Percentiles rank a stretch among this genome's conserved stretches.
phyloP scores from a whole-genome alignment of 345 rosid species.

The Clarkia xantiana region DNA sequence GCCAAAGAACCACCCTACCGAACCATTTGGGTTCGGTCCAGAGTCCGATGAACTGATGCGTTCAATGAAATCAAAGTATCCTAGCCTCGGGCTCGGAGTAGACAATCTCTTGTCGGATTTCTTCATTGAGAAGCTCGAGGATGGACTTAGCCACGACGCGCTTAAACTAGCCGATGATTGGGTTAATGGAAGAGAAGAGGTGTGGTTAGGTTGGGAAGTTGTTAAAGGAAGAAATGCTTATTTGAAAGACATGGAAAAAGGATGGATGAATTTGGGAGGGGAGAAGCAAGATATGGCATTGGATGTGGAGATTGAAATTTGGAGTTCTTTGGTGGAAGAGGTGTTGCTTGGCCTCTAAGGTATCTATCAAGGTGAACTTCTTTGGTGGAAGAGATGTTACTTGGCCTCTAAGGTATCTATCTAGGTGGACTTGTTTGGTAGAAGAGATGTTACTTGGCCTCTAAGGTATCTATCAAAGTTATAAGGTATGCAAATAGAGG shows the following conservation, averaged over 20 bases:
- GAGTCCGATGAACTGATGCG: constrained; percentile 9
- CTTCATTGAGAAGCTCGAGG: constrained; percentile 25
- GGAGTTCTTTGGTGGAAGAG: constrained; percentile 41
- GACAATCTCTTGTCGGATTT: constrained; percentile 35
- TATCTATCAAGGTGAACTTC: constrained; percentile 12
- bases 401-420: constrained; percentile 13
- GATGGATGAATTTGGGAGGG: constrained; percentile 21
- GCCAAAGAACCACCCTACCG: constrained; percentile 13
- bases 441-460: constrained; percentile 38
- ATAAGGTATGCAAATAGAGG: background rate
- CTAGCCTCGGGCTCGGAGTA: constrained; percentile 4
- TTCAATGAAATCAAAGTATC: constrained; percentile 5
- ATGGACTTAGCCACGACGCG: background rate
- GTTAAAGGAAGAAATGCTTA: constrained; percentile 28
- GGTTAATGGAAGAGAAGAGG: constrained; percentile 32
- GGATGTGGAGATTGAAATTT: constrained; percentile 33
- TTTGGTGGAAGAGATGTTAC: constrained; percentile 44
- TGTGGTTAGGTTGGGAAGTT: constrained; percentile 47
- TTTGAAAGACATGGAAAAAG: constrained; percentile 37
- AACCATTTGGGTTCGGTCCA: background rate
- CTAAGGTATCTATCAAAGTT: constrained; percentile 5
- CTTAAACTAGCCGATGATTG: constrained; percentile 39
- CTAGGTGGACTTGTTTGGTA: constrained; percentile 27
- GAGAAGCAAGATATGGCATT: constrained; percentile 22
- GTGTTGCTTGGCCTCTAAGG: constrained; percentile 23